Evolutionary conservation across 2,329 filamentous ascomycete genomes (phyloP).

Genomic region (Curvularia verruculosa): DNA sequence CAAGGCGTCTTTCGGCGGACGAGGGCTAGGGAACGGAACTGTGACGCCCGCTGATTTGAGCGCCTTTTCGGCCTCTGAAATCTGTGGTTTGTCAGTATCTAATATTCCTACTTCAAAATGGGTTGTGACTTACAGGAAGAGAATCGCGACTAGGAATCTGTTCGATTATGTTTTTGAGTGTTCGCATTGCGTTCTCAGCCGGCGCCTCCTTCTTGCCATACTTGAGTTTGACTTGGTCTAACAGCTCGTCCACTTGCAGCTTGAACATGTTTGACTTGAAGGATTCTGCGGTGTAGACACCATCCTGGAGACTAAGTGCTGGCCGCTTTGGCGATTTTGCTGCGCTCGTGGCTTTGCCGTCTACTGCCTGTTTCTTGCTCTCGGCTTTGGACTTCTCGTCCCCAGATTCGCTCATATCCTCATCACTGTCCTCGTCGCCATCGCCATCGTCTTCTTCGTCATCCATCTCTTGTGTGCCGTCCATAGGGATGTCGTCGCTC

Average conservation of each 20-base stretch:
- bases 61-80: conserved; percentile 71
- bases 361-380: conserved; percentile 11
- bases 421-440: conserved; percentile 13
- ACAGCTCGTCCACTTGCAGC: conserved; percentile 68
- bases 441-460: conserved; percentile 18
- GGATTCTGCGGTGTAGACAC: conserved; percentile 58
- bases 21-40: conserved; percentile 86
- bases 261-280: conserved; percentile 72
- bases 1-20: conserved; percentile 73
- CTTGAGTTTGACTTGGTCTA: conserved; percentile 63
- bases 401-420: conserved; percentile 23
- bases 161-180: conserved; percentile 53
- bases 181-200: conserved; percentile 53
- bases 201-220: conserved; percentile 62
- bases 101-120: too few species aligned
- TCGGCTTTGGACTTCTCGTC: conserved; percentile 17
- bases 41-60: conserved; percentile 68
- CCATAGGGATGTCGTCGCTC: conserved; percentile 21
- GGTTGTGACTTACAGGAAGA: conserved; percentile 53
- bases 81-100: conserved; percentile 53
- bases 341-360: conserved; percentile 17
- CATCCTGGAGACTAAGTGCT: conserved; percentile 39
- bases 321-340: conserved; percentile 30
- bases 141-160: conserved; percentile 58
- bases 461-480: conserved; percentile 17